Conservation (phyloP, 2,329 filamentous ascomycete genomes). For the Colletotrichum godetiae region DNA sequence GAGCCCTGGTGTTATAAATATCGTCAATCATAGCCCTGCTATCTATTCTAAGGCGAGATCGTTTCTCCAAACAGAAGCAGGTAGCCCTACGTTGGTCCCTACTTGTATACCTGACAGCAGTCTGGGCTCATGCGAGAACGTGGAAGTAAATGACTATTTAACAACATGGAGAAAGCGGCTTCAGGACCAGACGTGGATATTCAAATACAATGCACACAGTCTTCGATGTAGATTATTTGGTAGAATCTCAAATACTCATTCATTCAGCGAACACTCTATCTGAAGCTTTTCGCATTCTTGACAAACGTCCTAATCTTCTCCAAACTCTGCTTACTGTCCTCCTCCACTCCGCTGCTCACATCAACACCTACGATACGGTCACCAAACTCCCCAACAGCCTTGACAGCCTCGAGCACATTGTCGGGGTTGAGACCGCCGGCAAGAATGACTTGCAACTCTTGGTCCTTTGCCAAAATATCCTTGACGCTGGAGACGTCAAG, state of each 20-base stretch:
- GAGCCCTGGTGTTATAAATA: neutral
- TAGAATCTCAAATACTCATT: neutral
- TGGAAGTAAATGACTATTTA: neutral
- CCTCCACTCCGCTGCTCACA: constrained; percentile 94
- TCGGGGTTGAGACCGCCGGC: constrained; percentile 86
- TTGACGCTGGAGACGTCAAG: constrained; percentile 79
- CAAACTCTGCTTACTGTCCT: constrained; percentile 81
- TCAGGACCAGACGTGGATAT: neutral
- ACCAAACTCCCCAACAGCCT: constrained; percentile 66
- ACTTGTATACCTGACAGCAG: neutral
- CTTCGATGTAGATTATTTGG: neutral
- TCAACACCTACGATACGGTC: constrained; percentile 84
- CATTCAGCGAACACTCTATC: constrained; percentile 46
- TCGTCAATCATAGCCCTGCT: neutral
- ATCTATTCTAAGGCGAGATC: neutral
- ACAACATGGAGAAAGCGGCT: neutral
- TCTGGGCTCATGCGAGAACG: neutral
- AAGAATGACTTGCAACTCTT: constrained; percentile 79
- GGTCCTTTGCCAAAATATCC: constrained; percentile 72
- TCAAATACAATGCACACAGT: neutral
- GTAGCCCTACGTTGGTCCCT: neutral
- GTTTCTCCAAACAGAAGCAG: neutral
- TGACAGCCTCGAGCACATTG: constrained; percentile 78
- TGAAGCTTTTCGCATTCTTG: constrained; percentile 74
- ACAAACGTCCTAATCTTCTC: constrained; percentile 87